phyloP scores from a whole-genome alignment of 73 alveolate genomes.

The Blepharisma stoltei region DNA sequence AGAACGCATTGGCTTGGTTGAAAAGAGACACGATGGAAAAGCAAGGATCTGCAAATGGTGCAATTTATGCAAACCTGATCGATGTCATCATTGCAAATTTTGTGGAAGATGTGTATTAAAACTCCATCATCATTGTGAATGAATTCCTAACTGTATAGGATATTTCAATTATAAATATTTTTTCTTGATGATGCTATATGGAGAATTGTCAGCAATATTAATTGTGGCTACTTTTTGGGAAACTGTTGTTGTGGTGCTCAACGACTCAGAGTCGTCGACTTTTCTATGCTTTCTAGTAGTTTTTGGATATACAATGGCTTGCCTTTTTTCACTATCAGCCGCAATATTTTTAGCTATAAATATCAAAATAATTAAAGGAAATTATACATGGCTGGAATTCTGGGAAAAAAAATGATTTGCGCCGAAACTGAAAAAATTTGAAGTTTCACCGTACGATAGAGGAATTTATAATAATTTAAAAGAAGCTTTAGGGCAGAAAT shows the following conservation, averaged over 20 bases:
- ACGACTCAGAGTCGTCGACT: constrained; percentile 23
- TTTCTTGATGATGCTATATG: constrained; percentile 9
- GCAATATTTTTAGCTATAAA: constrained; percentile 49
- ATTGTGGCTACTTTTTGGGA: constrained; percentile 40
- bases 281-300: constrained; percentile 5
- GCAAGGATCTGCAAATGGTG: constrained; percentile 54
- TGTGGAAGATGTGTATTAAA: constrained; percentile 70
- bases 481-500: constrained; percentile 27
- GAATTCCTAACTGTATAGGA: constrained; percentile 82
- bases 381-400: constrained; percentile 56
- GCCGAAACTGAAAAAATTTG: neutral
- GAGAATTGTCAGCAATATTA: constrained; percentile 2
- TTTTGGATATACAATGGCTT: constrained; percentile 30
- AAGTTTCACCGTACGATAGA: constrained; percentile 28
- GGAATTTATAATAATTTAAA: constrained; percentile 31
- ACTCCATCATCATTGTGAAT: constrained; percentile 90
- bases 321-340: constrained; percentile 25
- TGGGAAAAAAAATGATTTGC: constrained; percentile 49
- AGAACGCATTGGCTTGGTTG: constrained; percentile 11
- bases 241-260: constrained; percentile 12
- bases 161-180: constrained; percentile 54
- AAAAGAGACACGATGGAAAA: constrained; percentile 43
- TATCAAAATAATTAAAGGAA: constrained; percentile 35
- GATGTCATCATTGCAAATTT: constrained; percentile 80
- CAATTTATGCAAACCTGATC: constrained; percentile 60